Conservation (phyloP, 345 rosid genomes). For the Salix arbutifolia region DNA sequence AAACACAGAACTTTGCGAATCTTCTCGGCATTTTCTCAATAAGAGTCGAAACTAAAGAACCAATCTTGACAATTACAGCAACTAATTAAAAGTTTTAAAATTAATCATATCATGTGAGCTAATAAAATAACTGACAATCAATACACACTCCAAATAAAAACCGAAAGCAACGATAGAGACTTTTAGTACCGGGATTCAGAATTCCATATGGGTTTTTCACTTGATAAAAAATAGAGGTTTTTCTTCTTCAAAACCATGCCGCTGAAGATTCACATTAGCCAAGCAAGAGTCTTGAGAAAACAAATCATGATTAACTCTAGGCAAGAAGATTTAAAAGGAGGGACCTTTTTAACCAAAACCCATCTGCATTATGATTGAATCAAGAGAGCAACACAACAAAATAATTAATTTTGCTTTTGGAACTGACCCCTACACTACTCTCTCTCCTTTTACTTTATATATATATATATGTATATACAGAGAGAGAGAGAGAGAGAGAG, state of each 20-base stretch:
- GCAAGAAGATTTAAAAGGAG: slow-evolving; percentile 9
- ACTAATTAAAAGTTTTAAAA: neutral
- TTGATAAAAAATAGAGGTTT: neutral
- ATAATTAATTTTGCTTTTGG: neutral
- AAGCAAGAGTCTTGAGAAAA: slow-evolving; percentile 36
- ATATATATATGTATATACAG: neutral
- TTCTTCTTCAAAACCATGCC: neutral
- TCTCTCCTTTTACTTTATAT: neutral
- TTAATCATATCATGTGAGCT: neutral
- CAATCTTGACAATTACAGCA: slow-evolving; percentile 1
- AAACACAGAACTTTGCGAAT: slow-evolving; percentile 6
- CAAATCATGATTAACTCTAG: slow-evolving; percentile 23
- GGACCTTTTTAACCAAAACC: neutral
- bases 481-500: neutral
- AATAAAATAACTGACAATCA: slow-evolving; percentile 5
- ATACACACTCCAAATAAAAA: neutral
- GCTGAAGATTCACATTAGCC: neutral
- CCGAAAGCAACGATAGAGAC: slow-evolving; percentile 2
- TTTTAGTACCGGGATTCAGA: slow-evolving; percentile 19
- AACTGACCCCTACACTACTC: neutral
- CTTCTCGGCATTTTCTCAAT: slow-evolving; percentile 12
- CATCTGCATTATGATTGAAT: slow-evolving; percentile 9
- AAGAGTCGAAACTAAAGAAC: slow-evolving; percentile 5
- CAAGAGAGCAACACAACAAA: neutral
- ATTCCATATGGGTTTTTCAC: neutral